Evolutionary conservation across 1,284 basidiomycete genomes (phyloP), one percentile per base, ranked within the genome.

Genomic region (Tremellales sp.): DNA sequence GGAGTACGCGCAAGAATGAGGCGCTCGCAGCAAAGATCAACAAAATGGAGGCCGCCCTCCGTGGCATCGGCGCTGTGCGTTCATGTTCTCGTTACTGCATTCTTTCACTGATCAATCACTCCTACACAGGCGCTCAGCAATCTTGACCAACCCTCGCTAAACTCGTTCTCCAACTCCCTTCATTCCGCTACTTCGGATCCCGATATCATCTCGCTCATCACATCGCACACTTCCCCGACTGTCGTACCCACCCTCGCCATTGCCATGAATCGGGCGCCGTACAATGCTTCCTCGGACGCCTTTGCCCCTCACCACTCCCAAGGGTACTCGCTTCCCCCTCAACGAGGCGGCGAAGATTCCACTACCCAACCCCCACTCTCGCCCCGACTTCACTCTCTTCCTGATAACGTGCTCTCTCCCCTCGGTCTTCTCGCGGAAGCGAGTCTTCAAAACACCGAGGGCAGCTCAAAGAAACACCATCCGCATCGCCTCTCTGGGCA

Each of bases 31-130:
- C 84, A 48, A 91, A 87, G n/a, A 75, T 95, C 46, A 81, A 83
- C 47, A 91, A 91, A 69, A 92, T 97, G 87, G 92, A 97, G 70
- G 79, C 83, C 29, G 93, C 91, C 0, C 77, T 97, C 26, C 87
- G 92, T 40, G 57, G 62, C 32, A 65, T 66, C n/a, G 68, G 66
- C 21, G 52, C 58, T 3, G 67, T 71, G 41, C 41, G 60, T 62
- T 38, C 27, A 41, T 33, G 14, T 33, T 14, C 14, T 29, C 14
- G 19, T 5, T 22, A n/a, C 31, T 10, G 19, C 14, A 22, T 13
- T 24, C 5, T 12, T 38, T 12, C 18, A 34, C 21, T 40, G 16
- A 21, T 25, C 14, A 51, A 18, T 19, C 25, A 13, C 12, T 26
- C 26, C 22, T 18, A 8, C 10, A 12, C 50, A 72, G 70, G 66